A percentile compares a stretch with the other conserved stretches of the same genome.
These are phyloP conservation scores for Saccharum hybrid DNA, from an alignment of 202 grass and related monocot genomes.

Conservation along the genomic window DNA sequence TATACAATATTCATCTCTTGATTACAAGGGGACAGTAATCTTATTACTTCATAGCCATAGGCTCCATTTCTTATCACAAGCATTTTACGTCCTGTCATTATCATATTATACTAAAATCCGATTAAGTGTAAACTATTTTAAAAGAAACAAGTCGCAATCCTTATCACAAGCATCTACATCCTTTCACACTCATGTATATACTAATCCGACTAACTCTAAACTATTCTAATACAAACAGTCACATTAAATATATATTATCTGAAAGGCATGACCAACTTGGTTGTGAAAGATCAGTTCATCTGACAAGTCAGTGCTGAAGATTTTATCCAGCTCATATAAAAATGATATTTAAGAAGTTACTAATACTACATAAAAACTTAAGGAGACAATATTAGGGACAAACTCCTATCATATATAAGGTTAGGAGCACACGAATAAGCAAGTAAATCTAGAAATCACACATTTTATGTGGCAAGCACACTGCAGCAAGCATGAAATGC, in stretches of 20 bases:
- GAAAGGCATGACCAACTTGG: background rate
- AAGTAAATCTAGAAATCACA: background rate
- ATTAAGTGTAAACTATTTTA: background rate
- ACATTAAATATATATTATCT: background rate
- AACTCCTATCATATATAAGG: background rate
- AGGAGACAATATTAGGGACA: background rate
- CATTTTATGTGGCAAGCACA: background rate
- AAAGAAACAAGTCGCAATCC: background rate
- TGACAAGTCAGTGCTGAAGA: background rate
- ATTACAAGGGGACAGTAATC: background rate
- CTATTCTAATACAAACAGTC: background rate
- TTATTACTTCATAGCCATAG: background rate
- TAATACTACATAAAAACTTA: background rate
- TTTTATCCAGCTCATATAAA: slow-evolving; percentile 19
- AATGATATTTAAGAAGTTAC: background rate
- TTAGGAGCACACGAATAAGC: background rate
- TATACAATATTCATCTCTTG: background rate
- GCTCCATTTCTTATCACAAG: slow-evolving; percentile 5
- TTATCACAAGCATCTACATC: background rate
- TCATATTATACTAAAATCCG: background rate
- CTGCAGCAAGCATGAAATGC: background rate
- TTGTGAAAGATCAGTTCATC: background rate
- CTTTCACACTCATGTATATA: background rate
- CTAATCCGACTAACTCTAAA: background rate
- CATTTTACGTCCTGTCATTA: background rate